Conservation (phyloP, 306 rosid genomes). For the Glycine soja region DNA sequence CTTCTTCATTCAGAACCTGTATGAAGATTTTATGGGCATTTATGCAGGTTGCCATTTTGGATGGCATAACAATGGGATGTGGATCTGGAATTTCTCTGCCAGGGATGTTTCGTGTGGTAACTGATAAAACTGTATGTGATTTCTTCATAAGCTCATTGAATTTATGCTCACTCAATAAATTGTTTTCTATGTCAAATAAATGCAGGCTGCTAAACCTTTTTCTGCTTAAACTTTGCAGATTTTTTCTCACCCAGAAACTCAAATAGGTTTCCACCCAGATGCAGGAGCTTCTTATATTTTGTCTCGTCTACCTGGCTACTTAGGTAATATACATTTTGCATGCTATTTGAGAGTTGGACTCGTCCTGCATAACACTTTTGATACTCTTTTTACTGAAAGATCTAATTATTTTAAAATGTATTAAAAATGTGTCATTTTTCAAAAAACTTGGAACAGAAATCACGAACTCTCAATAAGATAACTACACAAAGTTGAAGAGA, state of each 20-base stretch:
- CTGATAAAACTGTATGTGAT: constrained; percentile 87
- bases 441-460: not conserved
- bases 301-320: constrained; percentile 94
- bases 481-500: constrained; percentile 33
- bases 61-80: constrained; percentile 92
- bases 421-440: not conserved
- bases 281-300: constrained; percentile 96
- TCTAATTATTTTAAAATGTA: constrained; percentile 5
- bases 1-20: not conserved
- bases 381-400: not conserved
- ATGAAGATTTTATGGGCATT: constrained; percentile 44
- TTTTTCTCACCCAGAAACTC: constrained; percentile 89
- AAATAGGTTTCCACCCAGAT: constrained; percentile 97
- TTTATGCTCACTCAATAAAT: constrained; percentile 2
- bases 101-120: constrained; percentile 86
- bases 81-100: constrained; percentile 94
- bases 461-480: constrained; percentile 14
- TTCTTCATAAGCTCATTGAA: constrained; percentile 32
- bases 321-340: constrained; percentile 60
- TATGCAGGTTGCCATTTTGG: constrained; percentile 80
- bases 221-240: constrained; percentile 56
- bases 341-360: constrained; percentile 27
- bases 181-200: not conserved
- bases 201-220: constrained; percentile 25
- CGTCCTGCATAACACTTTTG: constrained; percentile 1